A percentile compares a stretch with the other conserved stretches of the same genome.
Conservation (phyloP, 2,329 filamentous ascomycete genomes). For the Aureobasidium sp. region DNA sequence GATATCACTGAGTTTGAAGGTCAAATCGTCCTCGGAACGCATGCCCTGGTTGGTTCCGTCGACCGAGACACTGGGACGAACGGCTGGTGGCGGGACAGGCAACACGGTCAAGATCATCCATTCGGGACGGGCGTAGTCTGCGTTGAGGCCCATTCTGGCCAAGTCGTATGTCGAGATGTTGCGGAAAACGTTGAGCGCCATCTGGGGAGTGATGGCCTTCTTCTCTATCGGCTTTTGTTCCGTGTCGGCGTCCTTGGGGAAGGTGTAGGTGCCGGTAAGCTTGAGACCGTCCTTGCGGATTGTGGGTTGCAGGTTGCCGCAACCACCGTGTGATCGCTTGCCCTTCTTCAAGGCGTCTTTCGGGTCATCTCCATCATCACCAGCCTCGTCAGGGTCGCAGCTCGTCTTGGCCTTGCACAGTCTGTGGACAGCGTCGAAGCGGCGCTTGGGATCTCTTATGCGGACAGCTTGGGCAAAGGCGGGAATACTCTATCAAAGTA, state of each 20-base stretch:
- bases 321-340: constrained; percentile 65
- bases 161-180: constrained; percentile 76
- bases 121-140: constrained; percentile 89
- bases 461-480: constrained; percentile 74
- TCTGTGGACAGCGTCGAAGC: constrained; percentile 87
- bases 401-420: constrained; percentile 80
- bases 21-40: constrained; percentile 97
- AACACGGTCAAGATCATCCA: constrained; percentile 98
- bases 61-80: constrained; percentile 93
- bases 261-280: constrained; percentile 67
- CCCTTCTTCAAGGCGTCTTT: constrained; percentile 44
- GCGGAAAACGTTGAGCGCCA: constrained; percentile 78
- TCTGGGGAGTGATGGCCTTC: constrained; percentile 70
- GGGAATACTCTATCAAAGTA: constrained; percentile 59
- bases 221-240: constrained; percentile 68
- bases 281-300: constrained; percentile 82
- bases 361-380: constrained; percentile 54
- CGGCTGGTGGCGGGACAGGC: constrained; percentile 88
- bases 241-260: constrained; percentile 59
- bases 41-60: constrained; percentile 87
- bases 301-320: constrained; percentile 81
- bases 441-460: constrained; percentile 83
- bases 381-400: constrained; percentile 69
- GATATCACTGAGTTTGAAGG: constrained; percentile 97
- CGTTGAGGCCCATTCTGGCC: constrained; percentile 79